phyloP scores from a whole-genome alignment of 371 early-diverging fungal genomes.

The Mucor irregularis region DNA sequence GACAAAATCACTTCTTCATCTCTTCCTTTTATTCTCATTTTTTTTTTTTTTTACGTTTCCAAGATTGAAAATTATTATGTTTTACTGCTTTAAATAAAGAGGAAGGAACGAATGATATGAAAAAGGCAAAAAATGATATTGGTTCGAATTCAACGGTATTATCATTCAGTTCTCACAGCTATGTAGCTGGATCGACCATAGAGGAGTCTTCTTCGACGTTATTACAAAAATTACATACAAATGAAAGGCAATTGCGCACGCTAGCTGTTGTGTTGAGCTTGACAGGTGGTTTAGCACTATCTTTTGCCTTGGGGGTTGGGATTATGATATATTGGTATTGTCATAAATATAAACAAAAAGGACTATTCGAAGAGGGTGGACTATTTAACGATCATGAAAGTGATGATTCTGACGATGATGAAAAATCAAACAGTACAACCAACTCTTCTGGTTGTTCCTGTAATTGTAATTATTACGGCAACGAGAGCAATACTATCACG shows the following conservation, averaged over 20 bases:
- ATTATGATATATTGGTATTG: slow-evolving; percentile 29
- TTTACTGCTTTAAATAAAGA: not conserved
- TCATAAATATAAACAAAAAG: slow-evolving; percentile 15
- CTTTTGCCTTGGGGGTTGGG: slow-evolving; percentile 23
- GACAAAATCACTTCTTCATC: not conserved
- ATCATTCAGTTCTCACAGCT: not conserved
- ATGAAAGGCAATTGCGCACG: slow-evolving; percentile 25
- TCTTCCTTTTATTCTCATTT: not conserved
- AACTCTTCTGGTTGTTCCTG: not conserved
- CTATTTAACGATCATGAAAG: not conserved
- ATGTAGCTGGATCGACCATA: not conserved
- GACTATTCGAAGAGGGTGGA: not conserved
- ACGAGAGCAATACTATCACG: not conserved
- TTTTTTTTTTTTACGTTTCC: no score
- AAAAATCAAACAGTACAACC: not conserved
- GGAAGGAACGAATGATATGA: slow-evolving; percentile 1
- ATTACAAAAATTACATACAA: slow-evolving; percentile 20
- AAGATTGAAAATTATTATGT: no score
- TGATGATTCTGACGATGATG: not conserved
- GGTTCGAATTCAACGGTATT: no score
- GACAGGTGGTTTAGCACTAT: slow-evolving; percentile 23
- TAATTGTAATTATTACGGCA: slow-evolving; percentile 1
- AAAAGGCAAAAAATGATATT: not conserved
- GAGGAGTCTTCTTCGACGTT: slow-evolving; percentile 17
- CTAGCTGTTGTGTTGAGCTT: slow-evolving; percentile 23